Base-by-base conservation (phyloP, 768 basidiomycete species). In the Stropharia rugosoannulata region DNA sequence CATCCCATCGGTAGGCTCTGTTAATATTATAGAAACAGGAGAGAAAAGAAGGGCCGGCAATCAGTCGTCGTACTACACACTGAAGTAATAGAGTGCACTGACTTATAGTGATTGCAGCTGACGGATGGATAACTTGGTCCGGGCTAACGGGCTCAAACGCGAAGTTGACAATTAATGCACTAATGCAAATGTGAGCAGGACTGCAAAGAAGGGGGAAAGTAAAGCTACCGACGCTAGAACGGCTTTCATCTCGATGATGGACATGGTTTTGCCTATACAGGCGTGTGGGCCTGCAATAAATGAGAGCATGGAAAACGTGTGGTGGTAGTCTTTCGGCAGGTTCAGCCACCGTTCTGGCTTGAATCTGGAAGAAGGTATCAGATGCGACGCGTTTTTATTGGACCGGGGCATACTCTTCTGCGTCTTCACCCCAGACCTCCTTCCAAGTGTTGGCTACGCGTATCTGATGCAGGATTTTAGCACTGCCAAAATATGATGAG, bases 61-160 rank as follows among this genome's bases (percentile, higher is more conserved):
- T 49, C 48, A 49, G 35, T 32, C 16, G 15, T n/a, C 36, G 48
- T 49, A 36, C 22, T 49, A 38, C 25, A 11, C 19, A 15, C 37
- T 9, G 18, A 41, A 39, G 16, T 36, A 36, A 19, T 49, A 32
- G 1, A 13, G 18, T 35, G 45, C 19, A 66, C 77, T 45, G 59
- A 80, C 79, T 79, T 73, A 81, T 80, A 4, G 76, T 79, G 16
- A 80, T 69, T 3, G 77, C 79, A 36, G 77, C 72, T 5, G 74
- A 68, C 32, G 77, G 77, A 11, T 75, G 66, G 4, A 71, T 68
- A 1, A 68, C 65, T 58, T 80, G 78, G 9, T 75, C 75, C 13
- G 57, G 56, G 58, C 70, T 74, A 10, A 75, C 69, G 11, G 76
- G 77, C 52, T 74, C 74, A 53, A 80, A 80, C 29, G 70, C 70